Conservation (phyloP, 176 grass and related monocot species). For the Thinopyrum elongatum region DNA sequence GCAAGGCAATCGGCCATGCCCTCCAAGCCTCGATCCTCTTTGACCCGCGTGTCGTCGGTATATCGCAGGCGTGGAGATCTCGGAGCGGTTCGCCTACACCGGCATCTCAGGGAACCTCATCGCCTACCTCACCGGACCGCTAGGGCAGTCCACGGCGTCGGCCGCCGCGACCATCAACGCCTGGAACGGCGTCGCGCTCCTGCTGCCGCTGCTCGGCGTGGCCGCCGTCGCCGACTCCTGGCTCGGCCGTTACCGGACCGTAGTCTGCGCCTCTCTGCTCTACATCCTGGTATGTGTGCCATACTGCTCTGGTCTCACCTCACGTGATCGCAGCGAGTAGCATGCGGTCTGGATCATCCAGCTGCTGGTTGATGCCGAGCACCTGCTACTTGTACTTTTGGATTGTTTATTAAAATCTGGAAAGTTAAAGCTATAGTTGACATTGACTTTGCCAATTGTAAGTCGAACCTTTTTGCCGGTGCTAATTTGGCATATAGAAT, state of each 20-base stretch:
- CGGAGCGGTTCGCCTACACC: constrained; percentile 46
- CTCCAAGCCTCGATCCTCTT: neutral
- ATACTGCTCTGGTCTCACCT: neutral
- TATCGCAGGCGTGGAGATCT: constrained; percentile 52
- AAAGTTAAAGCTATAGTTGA: neutral
- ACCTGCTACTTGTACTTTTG: neutral
- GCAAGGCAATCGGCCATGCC: neutral
- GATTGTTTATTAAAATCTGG: neutral
- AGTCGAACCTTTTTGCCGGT: neutral
- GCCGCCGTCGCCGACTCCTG: constrained; percentile 61
- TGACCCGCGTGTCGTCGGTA: neutral
- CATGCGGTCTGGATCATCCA: neutral
- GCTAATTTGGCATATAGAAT: neutral
- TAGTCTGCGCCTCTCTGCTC: constrained; percentile 41
- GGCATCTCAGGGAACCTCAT: constrained; percentile 63
- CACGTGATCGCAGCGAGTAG: too few relatives aligned
- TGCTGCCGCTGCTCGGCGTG: constrained; percentile 52
- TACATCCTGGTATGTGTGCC: constrained; percentile 50
- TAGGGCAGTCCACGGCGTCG: constrained; percentile 50
- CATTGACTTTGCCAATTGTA: neutral
- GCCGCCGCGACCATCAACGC: constrained; percentile 54
- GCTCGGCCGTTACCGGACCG: constrained; percentile 57
- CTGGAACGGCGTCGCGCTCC: constrained; percentile 36
- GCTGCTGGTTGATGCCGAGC: neutral
- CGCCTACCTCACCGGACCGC: constrained; percentile 53